A percentile compares a stretch with the other conserved stretches of the same genome.
phyloP scores from a whole-genome alignment of 129 eudicot genomes.

The Ambrosia trifida region DNA sequence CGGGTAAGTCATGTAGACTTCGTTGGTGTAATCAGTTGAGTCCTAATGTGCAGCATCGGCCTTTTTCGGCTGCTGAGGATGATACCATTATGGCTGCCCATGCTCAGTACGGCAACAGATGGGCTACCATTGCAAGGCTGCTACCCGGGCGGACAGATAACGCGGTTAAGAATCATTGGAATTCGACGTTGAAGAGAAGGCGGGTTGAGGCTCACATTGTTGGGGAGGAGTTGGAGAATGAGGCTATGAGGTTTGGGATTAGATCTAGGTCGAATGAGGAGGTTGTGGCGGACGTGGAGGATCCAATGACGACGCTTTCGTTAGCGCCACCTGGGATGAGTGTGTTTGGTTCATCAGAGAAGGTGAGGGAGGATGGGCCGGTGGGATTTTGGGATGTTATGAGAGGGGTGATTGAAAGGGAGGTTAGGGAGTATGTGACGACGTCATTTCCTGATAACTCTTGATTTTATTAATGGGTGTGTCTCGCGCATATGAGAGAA shows the following conservation, averaged over 20 bases:
- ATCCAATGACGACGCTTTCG: constrained; percentile 61
- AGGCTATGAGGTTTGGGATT: constrained; percentile 13
- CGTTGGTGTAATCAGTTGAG: constrained; percentile 93
- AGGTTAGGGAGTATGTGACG: constrained; percentile 68
- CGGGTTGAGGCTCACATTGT: neutral
- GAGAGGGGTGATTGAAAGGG: constrained; percentile 70
- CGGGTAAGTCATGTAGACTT: constrained; percentile 78
- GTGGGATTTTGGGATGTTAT: constrained; percentile 55
- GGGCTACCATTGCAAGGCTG: constrained; percentile 83
- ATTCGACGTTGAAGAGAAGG: constrained; percentile 55
- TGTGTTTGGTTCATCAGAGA: constrained; percentile 33
- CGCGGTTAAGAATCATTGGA: constrained; percentile 91
- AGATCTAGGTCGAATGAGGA: constrained; percentile 26
- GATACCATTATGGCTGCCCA: constrained; percentile 62
- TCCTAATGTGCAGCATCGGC: constrained; percentile 73
- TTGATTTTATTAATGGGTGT: constrained; percentile 36
- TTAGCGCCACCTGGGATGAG: constrained; percentile 76
- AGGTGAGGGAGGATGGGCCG: constrained; percentile 35
- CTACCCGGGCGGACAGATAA: constrained; percentile 82
- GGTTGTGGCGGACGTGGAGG: constrained; percentile 15
- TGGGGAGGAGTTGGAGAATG: neutral
- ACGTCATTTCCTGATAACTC: constrained; percentile 51
- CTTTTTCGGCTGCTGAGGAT: constrained; percentile 66
- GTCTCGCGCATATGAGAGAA: neutral
- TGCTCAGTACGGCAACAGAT: constrained; percentile 62